These are phyloP conservation scores for Taiwanofungus camphoratus DNA, from an alignment of 1,284 basidiomycete species.

Conservation along the genomic window DNA sequence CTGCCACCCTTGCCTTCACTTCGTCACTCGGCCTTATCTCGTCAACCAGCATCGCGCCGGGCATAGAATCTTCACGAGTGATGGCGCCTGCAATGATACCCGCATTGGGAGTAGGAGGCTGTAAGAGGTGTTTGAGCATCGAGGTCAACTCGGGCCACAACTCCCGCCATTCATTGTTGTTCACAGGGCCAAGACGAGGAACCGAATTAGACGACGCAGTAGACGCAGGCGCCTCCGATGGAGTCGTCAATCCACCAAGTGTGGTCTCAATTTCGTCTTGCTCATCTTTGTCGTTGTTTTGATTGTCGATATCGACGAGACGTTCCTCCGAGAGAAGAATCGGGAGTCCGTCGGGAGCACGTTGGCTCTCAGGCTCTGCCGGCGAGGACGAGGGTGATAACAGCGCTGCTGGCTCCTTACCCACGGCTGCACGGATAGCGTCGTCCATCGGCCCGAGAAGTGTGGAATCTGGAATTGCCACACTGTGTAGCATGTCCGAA, in stretches of 20 bases:
- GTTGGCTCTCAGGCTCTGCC: too few relatives aligned
- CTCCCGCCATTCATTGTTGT: conserved; percentile 23
- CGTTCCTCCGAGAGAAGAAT: background rate
- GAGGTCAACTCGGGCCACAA: conserved; percentile 28
- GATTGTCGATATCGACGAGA: conserved; percentile 14
- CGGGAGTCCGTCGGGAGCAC: conserved; percentile 1
- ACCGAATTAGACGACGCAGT: conserved; percentile 13
- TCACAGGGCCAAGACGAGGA: conserved; percentile 22
- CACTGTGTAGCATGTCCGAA: background rate
- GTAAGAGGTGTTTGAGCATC: conserved; percentile 26
- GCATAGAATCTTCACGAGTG: conserved; percentile 13
- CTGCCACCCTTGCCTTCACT: background rate
- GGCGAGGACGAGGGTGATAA: background rate
- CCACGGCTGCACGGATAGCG: background rate
- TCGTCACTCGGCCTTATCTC: conserved; percentile 10
- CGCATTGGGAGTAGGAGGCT: conserved; percentile 15
- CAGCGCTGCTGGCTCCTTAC: background rate
- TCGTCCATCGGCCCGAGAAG: conserved; percentile 2
- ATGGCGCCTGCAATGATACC: background rate
- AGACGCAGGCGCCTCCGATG: conserved; percentile 16
- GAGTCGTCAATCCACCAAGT: conserved; percentile 14
- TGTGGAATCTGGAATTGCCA: background rate
- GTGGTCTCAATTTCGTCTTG: conserved; percentile 4
- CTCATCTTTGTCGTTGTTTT: conserved; percentile 1
- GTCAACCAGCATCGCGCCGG: conserved; percentile 19